phyloP scores from a whole-genome alignment of 2,329 filamentous ascomycete species.

The Ophiostoma triangulosporum region DNA sequence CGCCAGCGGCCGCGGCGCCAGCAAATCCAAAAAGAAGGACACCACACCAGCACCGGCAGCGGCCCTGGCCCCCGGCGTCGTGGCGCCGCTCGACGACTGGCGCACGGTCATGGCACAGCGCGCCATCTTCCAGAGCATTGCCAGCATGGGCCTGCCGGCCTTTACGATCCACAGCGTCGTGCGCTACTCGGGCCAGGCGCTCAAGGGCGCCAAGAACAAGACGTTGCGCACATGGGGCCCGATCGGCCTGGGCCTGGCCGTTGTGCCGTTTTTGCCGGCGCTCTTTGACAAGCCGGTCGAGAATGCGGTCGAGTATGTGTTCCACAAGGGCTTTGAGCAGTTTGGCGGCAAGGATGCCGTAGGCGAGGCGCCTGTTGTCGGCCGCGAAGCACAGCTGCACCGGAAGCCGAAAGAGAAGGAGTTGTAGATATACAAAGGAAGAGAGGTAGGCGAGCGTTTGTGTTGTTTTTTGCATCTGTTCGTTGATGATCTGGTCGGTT shows the following conservation, averaged over 20 bases:
- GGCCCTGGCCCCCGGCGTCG: conserved; percentile 24
- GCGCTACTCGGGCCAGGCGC: conserved; percentile 69
- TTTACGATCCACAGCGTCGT: conserved; percentile 93
- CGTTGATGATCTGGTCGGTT: no score
- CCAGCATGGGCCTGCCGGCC: conserved; percentile 86
- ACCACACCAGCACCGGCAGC: neutral
- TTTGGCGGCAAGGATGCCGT: conserved; percentile 51
- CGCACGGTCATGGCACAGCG: conserved; percentile 82
- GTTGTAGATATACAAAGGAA: conserved; percentile 18
- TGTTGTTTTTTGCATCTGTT: no score
- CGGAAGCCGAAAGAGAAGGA: conserved; percentile 27
- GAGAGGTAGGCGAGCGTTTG: no score
- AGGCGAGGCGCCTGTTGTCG: conserved; percentile 39
- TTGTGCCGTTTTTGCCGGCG: conserved; percentile 72
- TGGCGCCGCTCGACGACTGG: conserved; percentile 75
- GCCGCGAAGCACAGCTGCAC: conserved; percentile 34
- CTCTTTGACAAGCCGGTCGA: conserved; percentile 91
- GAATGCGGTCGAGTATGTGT: conserved; percentile 76
- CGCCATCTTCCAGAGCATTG: conserved; percentile 78
- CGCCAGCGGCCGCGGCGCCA: neutral
- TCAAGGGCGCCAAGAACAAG: conserved; percentile 70
- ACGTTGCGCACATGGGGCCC: conserved; percentile 73
- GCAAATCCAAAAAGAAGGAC: neutral
- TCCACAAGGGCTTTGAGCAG: conserved; percentile 66
- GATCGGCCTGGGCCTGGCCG: conserved; percentile 65